Base-by-base conservation (phyloP, 2,329 filamentous ascomycete species). In the Spiromastix sp. region DNA sequence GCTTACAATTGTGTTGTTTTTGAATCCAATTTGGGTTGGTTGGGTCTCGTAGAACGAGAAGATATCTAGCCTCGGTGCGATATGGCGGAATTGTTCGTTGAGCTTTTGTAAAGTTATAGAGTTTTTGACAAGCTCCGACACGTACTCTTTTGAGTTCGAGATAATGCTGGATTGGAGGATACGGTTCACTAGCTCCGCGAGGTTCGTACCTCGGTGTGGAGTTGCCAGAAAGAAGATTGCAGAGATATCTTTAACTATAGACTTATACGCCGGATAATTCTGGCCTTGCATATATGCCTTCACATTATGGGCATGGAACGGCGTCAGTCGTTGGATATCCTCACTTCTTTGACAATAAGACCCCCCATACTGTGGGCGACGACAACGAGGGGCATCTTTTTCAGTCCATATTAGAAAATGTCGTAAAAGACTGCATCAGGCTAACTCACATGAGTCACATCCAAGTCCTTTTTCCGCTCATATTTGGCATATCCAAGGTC, bases 321-420 rank as follows among this genome's bases (percentile, higher is more conserved):
- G n/a, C n/a, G n/a, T n/a, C n/a, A n/a, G n/a, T n/a, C n/a, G n/a
- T n/a, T n/a, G n/a, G n/a, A n/a, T n/a, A n/a, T n/a, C n/a, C n/a
- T n/a, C n/a, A n/a, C n/a, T n/a, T n/a, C n/a, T n/a, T 56, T 57
- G 8, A 50, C 39, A 3, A 58, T 47, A 2, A 56, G 32, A 12
- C 65, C 66, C 1, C 67, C 66, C 65, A 70, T 67, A 25, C 57
- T 63, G 40, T 70, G 66, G 2, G 49, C 62, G 10, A 69, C 51
- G 10, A 68, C 49, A 3, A 69, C 54, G n/a, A 69, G 57, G 2
- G 52, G 53, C 6, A 51, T 31, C 44, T 48, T n/a, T n/a, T n/a
- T n/a, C n/a, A n/a, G n/a, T n/a, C n/a, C n/a, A n/a, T n/a, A n/a
- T n/a, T n/a, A n/a, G n/a, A n/a, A n/a, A n/a, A n/a, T n/a, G n/a